Evolutionary conservation across 176 grass and related monocot species (phyloP).

Genomic region (Cenchrus americanus): DNA sequence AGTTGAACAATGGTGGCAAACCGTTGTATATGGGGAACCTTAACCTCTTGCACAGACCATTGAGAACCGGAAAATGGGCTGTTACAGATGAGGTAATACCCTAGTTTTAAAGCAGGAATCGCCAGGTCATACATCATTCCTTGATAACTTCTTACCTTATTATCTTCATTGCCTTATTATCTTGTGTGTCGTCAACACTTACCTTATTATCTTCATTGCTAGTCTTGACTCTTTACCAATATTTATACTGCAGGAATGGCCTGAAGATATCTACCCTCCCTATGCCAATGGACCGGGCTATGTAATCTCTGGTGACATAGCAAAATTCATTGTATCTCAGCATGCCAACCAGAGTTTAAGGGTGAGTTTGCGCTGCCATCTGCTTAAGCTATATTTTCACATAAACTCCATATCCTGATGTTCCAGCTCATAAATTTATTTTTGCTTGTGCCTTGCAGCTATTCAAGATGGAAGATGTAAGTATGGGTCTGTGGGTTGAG

Average conservation of each 20-base stretch:
- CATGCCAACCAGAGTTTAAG: slow-evolving; percentile 79
- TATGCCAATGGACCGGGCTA: slow-evolving; percentile 97
- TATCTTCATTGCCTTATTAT: slow-evolving; percentile 2
- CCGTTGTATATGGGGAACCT: slow-evolving; percentile 94
- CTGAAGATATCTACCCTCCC: slow-evolving; percentile 91
- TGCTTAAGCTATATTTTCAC: slow-evolving; percentile 4
- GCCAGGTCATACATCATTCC: background rate
- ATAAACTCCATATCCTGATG: slow-evolving; percentile 25
- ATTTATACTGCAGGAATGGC: slow-evolving; percentile 73
- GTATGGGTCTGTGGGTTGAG: slow-evolving; percentile 95
- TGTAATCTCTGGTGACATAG: slow-evolving; percentile 86
- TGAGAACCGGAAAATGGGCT: slow-evolving; percentile 92
- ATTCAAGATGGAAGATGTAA: slow-evolving; percentile 99
- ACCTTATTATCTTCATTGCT: background rate
- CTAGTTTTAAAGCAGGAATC: background rate
- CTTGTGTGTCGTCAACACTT: slow-evolving; percentile 16
- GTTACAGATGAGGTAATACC: slow-evolving; percentile 78
- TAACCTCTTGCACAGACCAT: slow-evolving; percentile 93
- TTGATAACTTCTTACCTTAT: background rate
- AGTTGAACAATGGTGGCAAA: slow-evolving; percentile 52
- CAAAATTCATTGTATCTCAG: slow-evolving; percentile 74
- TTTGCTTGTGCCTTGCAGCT: slow-evolving; percentile 63
- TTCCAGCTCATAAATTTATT: background rate
- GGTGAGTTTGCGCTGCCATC: slow-evolving; percentile 43
- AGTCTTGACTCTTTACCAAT: slow-evolving; percentile 23